A percentile compares a stretch with the other conserved stretches of the same genome.
These are phyloP conservation scores for Laetiporus sulphureus DNA, from an alignment of 1,284 basidiomycete genomes.

Conservation along the genomic window DNA sequence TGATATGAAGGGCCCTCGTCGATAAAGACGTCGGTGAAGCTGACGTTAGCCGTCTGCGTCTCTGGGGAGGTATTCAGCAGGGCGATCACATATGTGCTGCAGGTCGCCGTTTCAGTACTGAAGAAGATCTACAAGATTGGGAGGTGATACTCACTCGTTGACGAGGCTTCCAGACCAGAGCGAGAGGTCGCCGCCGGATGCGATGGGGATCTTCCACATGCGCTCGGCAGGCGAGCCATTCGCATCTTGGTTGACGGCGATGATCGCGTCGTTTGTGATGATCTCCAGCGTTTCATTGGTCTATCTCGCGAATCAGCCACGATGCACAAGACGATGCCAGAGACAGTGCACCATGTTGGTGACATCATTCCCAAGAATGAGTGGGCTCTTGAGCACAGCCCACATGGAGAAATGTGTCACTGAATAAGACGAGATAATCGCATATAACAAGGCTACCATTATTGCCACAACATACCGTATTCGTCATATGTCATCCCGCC, in stretches of 20 bases:
- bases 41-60: constrained; percentile 25
- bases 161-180: constrained; percentile 27
- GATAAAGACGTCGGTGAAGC: constrained; percentile 29
- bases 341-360: constrained; percentile 25
- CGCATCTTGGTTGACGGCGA: constrained; percentile 29
- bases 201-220: constrained; percentile 24
- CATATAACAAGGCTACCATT: background rate
- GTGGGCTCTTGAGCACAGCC: constrained; percentile 35
- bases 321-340: background rate
- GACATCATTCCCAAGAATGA: constrained; percentile 36
- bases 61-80: constrained; percentile 31
- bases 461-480: constrained; percentile 28
- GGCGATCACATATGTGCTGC: constrained; percentile 27
- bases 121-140: background rate
- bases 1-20: constrained; percentile 26
- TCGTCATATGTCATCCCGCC: constrained; percentile 37
- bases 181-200: constrained; percentile 25
- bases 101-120: background rate
- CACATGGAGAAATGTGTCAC: constrained; percentile 39
- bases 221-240: constrained; percentile 24
- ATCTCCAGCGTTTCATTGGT: constrained; percentile 27
- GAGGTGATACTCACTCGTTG: constrained; percentile 22
- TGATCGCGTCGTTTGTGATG: constrained; percentile 31
- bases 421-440: constrained; percentile 3
- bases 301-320: constrained; percentile 7